Conservation (phyloP, 2,329 filamentous ascomycete species). For the Fusarium citri region DNA sequence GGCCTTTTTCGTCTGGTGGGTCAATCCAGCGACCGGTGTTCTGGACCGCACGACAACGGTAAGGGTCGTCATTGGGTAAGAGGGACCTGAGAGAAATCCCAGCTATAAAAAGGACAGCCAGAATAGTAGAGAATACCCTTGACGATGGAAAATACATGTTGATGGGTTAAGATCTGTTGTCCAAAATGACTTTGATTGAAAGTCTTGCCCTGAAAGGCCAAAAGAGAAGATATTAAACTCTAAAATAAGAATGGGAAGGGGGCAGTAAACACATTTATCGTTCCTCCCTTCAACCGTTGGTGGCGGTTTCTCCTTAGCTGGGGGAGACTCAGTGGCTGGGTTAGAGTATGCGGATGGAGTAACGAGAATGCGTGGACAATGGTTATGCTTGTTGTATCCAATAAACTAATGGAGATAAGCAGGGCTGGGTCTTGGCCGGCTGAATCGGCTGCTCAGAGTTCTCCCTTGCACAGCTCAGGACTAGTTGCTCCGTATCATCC, state of each 20-base stretch:
- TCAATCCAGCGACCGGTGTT: constrained; percentile 18
- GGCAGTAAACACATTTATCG: too few species aligned
- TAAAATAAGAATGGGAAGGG: too few species aligned
- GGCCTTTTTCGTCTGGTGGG: constrained; percentile 46
- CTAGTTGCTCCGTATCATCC: too few species aligned
- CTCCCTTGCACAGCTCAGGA: background rate
- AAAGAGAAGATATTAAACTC: too few species aligned
- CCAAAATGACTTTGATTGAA: too few species aligned
- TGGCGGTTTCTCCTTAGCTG: too few species aligned
- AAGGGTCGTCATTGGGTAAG: background rate
- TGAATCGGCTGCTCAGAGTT: background rate
- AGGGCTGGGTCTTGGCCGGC: background rate
- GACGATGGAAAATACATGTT: background rate
- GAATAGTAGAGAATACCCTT: background rate
- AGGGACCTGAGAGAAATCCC: background rate
- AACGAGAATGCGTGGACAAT: too few species aligned
- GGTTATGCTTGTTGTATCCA: background rate
- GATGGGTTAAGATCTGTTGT: too few species aligned
- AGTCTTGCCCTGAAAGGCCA: too few species aligned
- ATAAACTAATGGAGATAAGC: background rate
- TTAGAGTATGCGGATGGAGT: too few species aligned
- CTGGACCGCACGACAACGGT: background rate
- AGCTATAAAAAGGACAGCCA: background rate
- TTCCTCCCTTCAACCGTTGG: too few species aligned
- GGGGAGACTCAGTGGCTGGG: too few species aligned